Base-by-base conservation (phyloP, 495 filamentous ascomycete species). In the Penicillium lagena region DNA sequence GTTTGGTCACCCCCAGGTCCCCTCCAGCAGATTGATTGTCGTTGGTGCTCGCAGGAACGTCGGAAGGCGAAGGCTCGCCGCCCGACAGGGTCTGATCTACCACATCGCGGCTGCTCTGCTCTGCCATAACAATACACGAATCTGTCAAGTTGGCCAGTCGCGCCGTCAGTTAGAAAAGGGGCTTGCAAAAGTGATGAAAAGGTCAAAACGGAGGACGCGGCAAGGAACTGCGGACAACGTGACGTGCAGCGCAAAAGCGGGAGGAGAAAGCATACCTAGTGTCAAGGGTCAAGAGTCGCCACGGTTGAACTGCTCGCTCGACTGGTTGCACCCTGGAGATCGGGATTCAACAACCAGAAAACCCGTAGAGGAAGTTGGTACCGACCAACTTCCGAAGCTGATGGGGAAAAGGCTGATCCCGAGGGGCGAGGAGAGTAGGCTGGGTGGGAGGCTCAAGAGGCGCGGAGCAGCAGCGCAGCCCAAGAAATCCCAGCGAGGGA, bases 111-210 rank as follows among this genome's bases (percentile, higher is more conserved):
- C 64, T 70, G 63, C 64, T 78, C 77, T 80, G 79, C 81, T 86
- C 82, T 85, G 82, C 82, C 82, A 86, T 86, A 85, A 85, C 82
- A 86, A 82, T 74, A 64, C 72, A 70, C 65, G 77, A 67, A 62
- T 71, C 81, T 85, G 70, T 55, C 47, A 30, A 45, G 40, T 39
- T 50, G 42, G 49, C 43, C 39, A 39, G 50, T 55, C 52, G 59
- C 58, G 58, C 58, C 54, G 60, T 64, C 45, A 54, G 62, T 69
- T 58, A 69, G 66, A 65, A 49, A 51, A 46, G 45, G 43, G 51
- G 53, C 56, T 50, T 52, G 35, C 61, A 53, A 46, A 28, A 37
- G 44, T 33, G 31, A 31, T 13, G 45, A 51, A 35, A 31, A 39
- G 39, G 36, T 44, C 42, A 30, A 31, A 30, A 43, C 37, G 34